Evolutionary conservation across 441 rosid species (phyloP), one percentile per base, ranked within the genome.

Genomic region (Aleurites moluccanus): DNA sequence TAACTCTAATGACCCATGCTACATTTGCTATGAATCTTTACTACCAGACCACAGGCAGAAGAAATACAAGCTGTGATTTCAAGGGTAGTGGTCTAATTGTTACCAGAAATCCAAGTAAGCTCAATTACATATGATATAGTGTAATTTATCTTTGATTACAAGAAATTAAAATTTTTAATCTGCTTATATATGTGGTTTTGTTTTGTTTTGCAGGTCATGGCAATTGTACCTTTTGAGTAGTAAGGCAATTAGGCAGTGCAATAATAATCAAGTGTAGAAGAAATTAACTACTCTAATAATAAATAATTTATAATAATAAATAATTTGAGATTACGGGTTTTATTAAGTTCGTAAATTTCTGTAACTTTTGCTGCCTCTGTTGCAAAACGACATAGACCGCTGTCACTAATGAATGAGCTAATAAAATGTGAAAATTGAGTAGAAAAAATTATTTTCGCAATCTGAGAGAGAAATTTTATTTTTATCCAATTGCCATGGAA

Each of bases 1-100:
- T 77, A 45, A 80, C 80, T 1, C 75, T 78, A 2, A 65, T 74
- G 59, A 79, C 75, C 74, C 87, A 84, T 77, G 87, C 85, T 18
- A 66, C 83, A 0, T 81, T 69, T 66, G 80, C 85, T 73, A 84
- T 79, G 87, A 84, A 81, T 33, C 81, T 77, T 61, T 84, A 79
- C 75, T 81, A 69, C 64, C 81, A 77, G 75, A 56, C 30, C 52
- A 56, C 53, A 0, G 75, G 73, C 4, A 61, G 75, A 73, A 67
- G 13, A 38, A 63, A 25, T 5, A 42, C 21, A 1, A 78, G 75
- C 49, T 84, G 85, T 35, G 78, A 81, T 55, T 83, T 81, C 76
- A 53, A 38, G 38, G 44, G 25, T 10, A 71, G 70, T 4, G 83
- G 84, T 62, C 75, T 81, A 8, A 40, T 79, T n/a, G 80, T 81